Base-by-base conservation (phyloP, 2,329 filamentous ascomycete species). In the Ceratocystiopsis minuta region DNA sequence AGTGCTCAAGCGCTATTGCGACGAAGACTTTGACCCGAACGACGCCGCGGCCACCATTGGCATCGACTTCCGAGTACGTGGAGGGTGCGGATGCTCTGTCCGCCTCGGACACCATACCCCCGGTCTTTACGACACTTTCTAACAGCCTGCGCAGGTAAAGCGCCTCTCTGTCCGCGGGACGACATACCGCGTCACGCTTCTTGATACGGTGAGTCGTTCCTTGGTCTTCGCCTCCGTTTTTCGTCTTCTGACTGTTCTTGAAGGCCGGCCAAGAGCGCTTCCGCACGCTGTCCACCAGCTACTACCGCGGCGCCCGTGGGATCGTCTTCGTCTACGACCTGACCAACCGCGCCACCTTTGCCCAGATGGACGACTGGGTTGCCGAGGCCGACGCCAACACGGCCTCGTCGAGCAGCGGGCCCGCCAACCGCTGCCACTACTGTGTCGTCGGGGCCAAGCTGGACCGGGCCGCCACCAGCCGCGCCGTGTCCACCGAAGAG, bases 21-120 rank as follows among this genome's bases (percentile, higher is more conserved):
- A 72, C 47, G 66, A 72, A 52, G 66, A 70, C 49, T 73, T 71
- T 49, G 69, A 73, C 45, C 62, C 66, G 6, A 67, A 72, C 51
- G 63, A 60, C 33, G 64, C 66, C 4, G 64, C 67, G 7, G 67
- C 69, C 6, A 72, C 69, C 3, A 72, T 72, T 47, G 69, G 68
- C 28, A 68, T 72, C 45, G 69, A 73, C 50, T 72, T 68, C 54
- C 68, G 70, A 56, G 67, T 70, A 42, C 44, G 54, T 38, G 34
- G 4, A 16, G 16, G 4, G 13, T 28, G 24, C 24, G 7, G 24
- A 28, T 10, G 24, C 9, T 10, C 4, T 28, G n/a, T n/a, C n/a
- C n/a, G n/a, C n/a, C n/a, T n/a, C n/a, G 6, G 24, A 28, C 9
- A 10, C 7, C 9, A 28, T 28, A 10, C 7, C 4, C 20, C 24